Evolutionary conservation across 352 stramenopile species (phyloP).

Genomic region (Phytophthora quininea): DNA sequence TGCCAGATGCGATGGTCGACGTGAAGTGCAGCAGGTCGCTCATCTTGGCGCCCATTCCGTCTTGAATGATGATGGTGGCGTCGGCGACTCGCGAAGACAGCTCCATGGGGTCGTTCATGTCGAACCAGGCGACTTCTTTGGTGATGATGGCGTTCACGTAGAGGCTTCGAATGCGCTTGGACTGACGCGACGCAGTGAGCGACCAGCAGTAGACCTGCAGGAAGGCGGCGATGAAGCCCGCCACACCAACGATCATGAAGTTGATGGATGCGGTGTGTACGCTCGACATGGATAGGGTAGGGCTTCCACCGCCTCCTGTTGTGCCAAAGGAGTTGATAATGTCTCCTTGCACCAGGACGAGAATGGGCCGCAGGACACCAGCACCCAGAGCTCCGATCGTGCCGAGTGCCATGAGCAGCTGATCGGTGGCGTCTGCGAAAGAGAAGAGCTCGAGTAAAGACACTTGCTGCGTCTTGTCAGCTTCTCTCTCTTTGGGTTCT

Average conservation of each 20-base stretch:
- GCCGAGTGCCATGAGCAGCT: conserved; percentile 24
- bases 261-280: conserved; percentile 43
- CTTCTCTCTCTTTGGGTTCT: not conserved
- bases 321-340: conserved; percentile 31
- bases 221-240: conserved; percentile 37
- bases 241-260: conserved; percentile 38
- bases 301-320: not conserved
- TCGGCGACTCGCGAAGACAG: conserved; percentile 45
- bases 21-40: conserved; percentile 45
- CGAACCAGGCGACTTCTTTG: conserved; percentile 61
- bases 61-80: conserved; percentile 44
- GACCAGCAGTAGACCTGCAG: conserved; percentile 61
- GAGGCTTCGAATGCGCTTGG: conserved; percentile 43
- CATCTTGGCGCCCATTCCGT: conserved; percentile 52
- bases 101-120: conserved; percentile 54
- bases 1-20: conserved; percentile 40
- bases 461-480: not conserved
- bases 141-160: conserved; percentile 49
- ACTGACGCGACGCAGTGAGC: conserved; percentile 49
- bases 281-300: not conserved
- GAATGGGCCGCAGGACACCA: conserved; percentile 24
- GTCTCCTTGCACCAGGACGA: conserved; percentile 30
- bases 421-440: conserved; percentile 29
- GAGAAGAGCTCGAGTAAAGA: conserved; percentile 27
- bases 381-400: conserved; percentile 9